These are phyloP conservation scores for Penicillium diatomitis DNA, from an alignment of 495 filamentous ascomycete genomes.

Conservation along the genomic window DNA sequence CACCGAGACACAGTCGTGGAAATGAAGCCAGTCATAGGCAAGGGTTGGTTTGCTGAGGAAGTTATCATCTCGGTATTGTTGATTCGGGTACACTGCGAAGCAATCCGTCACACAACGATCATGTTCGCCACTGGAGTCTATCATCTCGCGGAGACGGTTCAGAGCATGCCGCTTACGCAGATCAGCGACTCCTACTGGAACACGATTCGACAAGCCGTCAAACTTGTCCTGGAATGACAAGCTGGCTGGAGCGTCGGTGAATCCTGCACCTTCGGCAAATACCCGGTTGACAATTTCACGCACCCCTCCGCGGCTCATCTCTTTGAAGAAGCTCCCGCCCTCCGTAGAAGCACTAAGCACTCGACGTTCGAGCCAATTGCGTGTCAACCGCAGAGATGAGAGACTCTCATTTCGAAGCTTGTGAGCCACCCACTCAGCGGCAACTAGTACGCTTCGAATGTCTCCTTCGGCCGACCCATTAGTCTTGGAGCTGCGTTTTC, in stretches of 20 bases:
- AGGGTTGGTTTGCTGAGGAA: constrained; percentile 77
- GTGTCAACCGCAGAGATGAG: constrained; percentile 47
- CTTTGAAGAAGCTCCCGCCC: constrained; percentile 68
- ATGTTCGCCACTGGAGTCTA: constrained; percentile 80
- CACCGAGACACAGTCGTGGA: constrained; percentile 75
- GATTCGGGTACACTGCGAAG: constrained; percentile 74
- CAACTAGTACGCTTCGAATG: constrained; percentile 84
- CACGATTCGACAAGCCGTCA: constrained; percentile 17
- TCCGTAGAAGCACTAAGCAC: constrained; percentile 60
- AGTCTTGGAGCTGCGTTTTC: constrained; percentile 42
- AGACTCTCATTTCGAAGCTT: constrained; percentile 52
- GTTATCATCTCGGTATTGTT: constrained; percentile 86
- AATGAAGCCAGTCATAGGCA: constrained; percentile 91
- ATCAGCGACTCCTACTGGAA: constrained; percentile 55
- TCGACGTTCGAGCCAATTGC: constrained; percentile 75
- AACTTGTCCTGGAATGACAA: constrained; percentile 26
- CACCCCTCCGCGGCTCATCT: constrained; percentile 64
- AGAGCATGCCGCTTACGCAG: constrained; percentile 67
- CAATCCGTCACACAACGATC: constrained; percentile 79
- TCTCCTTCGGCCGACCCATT: constrained; percentile 72
- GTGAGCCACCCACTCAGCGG: constrained; percentile 87
- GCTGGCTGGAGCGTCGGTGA: constrained; percentile 47
- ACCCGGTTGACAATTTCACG: constrained; percentile 79
- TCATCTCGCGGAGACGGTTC: constrained; percentile 73
- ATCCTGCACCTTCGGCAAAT: constrained; percentile 80